Percentiles rank a stretch among this genome's conserved stretches.
These are phyloP conservation scores for Kluyveromyces dobzhanskii DNA, from an alignment of 805 yeast genomes.

Conservation along the genomic window DNA sequence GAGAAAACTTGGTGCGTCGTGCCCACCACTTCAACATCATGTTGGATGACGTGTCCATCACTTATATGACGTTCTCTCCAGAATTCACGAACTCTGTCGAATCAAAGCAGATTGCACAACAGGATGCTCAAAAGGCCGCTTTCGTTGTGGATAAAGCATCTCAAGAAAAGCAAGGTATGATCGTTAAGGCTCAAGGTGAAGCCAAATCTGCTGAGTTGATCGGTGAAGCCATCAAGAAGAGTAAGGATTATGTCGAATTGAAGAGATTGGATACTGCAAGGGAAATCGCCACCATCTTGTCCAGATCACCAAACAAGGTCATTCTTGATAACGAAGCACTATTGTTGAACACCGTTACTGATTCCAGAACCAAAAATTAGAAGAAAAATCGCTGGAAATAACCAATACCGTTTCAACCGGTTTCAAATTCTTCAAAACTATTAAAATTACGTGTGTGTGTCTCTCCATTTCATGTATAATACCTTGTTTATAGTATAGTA, in stretches of 20 bases:
- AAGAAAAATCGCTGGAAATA: neutral
- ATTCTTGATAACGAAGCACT: constrained; percentile 87
- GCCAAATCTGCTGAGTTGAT: constrained; percentile 96
- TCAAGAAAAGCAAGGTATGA: constrained; percentile 95
- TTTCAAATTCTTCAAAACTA: too few relatives aligned
- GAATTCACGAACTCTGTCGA: constrained; percentile 97
- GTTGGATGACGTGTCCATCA: constrained; percentile 92
- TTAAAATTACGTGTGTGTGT: too few relatives aligned
- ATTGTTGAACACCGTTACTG: constrained; percentile 80
- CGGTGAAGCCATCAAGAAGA: constrained; percentile 98
- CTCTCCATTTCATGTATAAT: too few relatives aligned
- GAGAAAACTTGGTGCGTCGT: constrained; percentile 85
- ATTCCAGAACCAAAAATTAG: constrained; percentile 44
- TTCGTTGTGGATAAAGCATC: constrained; percentile 93
- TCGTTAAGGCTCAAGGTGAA: constrained; percentile 97
- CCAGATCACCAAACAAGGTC: constrained; percentile 85
- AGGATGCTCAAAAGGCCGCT: constrained; percentile 98
- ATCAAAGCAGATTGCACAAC: constrained; percentile 98
- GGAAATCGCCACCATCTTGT: constrained; percentile 82
- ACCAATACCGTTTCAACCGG: too few relatives aligned
- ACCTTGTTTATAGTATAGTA: too few relatives aligned
- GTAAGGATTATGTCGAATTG: constrained; percentile 91
- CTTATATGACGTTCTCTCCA: constrained; percentile 95
- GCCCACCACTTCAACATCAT: constrained; percentile 81
- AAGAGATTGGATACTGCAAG: constrained; percentile 95